Base-by-base conservation (phyloP, 2,329 filamentous ascomycete genomes). In the Mycocentrospora acerina region DNA sequence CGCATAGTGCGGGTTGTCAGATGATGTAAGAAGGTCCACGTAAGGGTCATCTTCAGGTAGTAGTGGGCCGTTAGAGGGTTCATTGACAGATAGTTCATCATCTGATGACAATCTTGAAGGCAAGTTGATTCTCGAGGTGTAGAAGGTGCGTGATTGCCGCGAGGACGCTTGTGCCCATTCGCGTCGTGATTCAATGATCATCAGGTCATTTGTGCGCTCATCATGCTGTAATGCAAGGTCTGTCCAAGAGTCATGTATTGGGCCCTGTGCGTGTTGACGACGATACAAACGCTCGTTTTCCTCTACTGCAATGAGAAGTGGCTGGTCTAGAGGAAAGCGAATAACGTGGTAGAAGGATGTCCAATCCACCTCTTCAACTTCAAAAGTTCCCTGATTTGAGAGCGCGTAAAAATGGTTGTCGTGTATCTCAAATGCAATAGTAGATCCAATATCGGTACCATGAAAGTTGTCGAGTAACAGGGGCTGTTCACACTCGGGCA, bases 161-260 rank as follows among this genome's bases (percentile, higher is more conserved):
- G 80, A 82, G 15, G 19, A 55, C 2, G 75, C 75, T 32, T 72
- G 57, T 8, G 67, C 71, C 81, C 83, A 89, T 60, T 90, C 86
- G 18, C 81, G 82, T 11, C 86, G 75, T 19, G 77, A 78, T 61
- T 90, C 86, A 1, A 87, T 65, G 13, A 88, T 81, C 34, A 78
- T 71, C 1, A 86, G 64, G 11, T 73, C 63, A 1, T 80, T 79
- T 0, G 77, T 82, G 9, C 54, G 53, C 42, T 87, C 81, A 42
- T 87, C 79, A 24, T 71, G 72, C 18, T 79, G 75, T 1, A 90
- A 68, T 4, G 76, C 76, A 3, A 90, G 67, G 40, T 81, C 79
- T 0, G 80, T 84, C 85, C 86, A 90, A 3, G 83, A 77, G 51
- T 89, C 82, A 49, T 90, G 85, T 12, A 89, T 81, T 0, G 83